Conservation (phyloP, 2,329 filamentous ascomycete genomes). For the Xylaria sp. region DNA sequence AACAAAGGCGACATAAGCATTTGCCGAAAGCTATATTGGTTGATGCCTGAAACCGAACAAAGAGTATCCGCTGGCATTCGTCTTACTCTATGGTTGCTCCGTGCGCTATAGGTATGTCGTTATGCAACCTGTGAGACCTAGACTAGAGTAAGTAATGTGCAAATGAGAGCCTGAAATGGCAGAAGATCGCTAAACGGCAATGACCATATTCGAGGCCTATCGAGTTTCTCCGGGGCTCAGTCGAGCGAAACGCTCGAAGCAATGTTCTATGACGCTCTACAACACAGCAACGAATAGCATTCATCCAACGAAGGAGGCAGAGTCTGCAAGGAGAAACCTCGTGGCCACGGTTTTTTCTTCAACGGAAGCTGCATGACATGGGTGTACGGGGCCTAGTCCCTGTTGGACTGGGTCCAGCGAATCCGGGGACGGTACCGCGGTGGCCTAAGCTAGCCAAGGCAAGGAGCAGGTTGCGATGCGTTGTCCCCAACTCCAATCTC, state of each 20-base stretch:
- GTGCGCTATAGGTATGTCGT: background rate
- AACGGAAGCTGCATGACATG: slow-evolving; percentile 35
- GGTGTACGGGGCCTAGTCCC: slow-evolving; percentile 30
- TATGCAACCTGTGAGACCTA: slow-evolving; percentile 17
- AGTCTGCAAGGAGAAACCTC: slow-evolving; percentile 38
- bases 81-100: slow-evolving; percentile 1
- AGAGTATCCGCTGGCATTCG: slow-evolving; percentile 13
- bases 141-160: slow-evolving; percentile 10
- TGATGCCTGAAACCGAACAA: slow-evolving; percentile 33
- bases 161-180: slow-evolving; percentile 7
- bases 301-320: slow-evolving; percentile 31
- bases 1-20: slow-evolving; percentile 9
- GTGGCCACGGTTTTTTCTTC: slow-evolving; percentile 35
- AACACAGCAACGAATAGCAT: slow-evolving; percentile 21
- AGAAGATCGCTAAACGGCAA: slow-evolving; percentile 23
- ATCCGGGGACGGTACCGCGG: slow-evolving; percentile 36
- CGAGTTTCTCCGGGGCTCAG: slow-evolving; percentile 8
- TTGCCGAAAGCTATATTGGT: slow-evolving; percentile 12
- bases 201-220: slow-evolving; percentile 20
- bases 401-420: slow-evolving; percentile 27
- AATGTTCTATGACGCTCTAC: slow-evolving; percentile 24
- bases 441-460: slow-evolving; percentile 31
- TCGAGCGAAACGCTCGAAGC: slow-evolving; percentile 16
- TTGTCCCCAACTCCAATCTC: slow-evolving; percentile 42
- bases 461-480: slow-evolving; percentile 45